Base-by-base conservation (phyloP, 1,139 yeast species). In the Blastobotrys niveus region DNA sequence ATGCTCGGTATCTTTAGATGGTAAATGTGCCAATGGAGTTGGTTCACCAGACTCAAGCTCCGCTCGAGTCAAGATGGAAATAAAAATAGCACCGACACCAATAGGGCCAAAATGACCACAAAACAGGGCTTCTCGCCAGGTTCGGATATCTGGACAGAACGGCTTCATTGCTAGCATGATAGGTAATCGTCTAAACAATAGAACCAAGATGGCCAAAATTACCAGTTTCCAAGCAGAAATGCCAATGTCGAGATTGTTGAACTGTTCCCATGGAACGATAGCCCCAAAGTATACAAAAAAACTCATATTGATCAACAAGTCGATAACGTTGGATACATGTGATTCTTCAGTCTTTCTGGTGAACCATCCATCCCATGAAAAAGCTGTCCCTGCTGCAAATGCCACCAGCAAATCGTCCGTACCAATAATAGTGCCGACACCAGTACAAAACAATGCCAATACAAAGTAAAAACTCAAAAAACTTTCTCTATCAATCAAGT, bases 71-170 rank as follows among this genome's bases (percentile, higher is more conserved):
- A 89, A 69, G 48, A 91, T 82, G 12, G 89, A 80, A 18, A 95
- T 95, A 66, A 86, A 91, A 18, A 91, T 77, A 1, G 97, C 97
- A 52, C 97, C 97, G 9, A 91, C 98, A 45, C 98, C 98, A 61
- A 91, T 87, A 8, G 98, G 98, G 38, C 98, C 98, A 63, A 91
- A 91, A 67, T 91, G 97, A 19, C 97, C 97, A 63, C 95, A 89
- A 60, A 91, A 88, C 6, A 91, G 61, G 0, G 96, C 96, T 61
- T 91, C 97, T 64, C 95, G 77, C 96, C 97, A 89, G 29, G 91
- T 79, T 56, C 86, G 80, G 36, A 91, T 78, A 63, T 89, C 97
- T 0, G 97, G 96, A n/a, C 86, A 82, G 14, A 89, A 61, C 0
- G 89, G 87, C 59, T 86, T 86, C 46, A 86, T 68, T 1, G 79